Evolutionary conservation across 2,329 filamentous ascomycete genomes (phyloP).

Genomic region (Fusarium coffeatum): DNA sequence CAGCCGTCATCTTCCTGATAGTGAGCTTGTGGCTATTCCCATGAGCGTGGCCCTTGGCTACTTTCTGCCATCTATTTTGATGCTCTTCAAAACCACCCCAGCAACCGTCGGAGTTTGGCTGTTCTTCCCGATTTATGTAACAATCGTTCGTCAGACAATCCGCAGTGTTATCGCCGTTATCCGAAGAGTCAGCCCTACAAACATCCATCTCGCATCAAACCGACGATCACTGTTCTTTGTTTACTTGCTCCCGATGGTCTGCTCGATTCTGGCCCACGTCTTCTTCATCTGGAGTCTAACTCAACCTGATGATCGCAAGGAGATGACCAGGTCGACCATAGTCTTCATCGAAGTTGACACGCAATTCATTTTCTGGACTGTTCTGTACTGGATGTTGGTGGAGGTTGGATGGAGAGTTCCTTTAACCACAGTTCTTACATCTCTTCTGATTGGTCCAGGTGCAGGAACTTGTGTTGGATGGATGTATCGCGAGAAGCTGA

Average conservation of each 20-base stretch:
- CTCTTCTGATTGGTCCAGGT: conserved; percentile 53
- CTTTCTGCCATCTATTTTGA: conserved; percentile 58
- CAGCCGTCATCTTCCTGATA: conserved; percentile 55
- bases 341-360: conserved; percentile 61
- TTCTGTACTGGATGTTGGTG: conserved; percentile 65
- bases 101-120: conserved; percentile 60
- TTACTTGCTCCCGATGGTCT: conserved; percentile 59
- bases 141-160: conserved; percentile 55
- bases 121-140: conserved; percentile 64
- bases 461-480: conserved; percentile 54
- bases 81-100: conserved; percentile 58
- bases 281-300: conserved; percentile 56
- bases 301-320: conserved; percentile 58
- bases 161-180: conserved; percentile 46
- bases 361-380: conserved; percentile 59
- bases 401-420: conserved; percentile 60
- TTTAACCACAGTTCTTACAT: conserved; percentile 47
- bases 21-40: conserved; percentile 69
- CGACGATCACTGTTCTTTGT: conserved; percentile 53
- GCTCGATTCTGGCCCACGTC: conserved; percentile 58
- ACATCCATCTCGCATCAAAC: conserved; percentile 59
- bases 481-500: conserved; percentile 54
- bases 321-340: conserved; percentile 62
- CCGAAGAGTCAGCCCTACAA: conserved; percentile 45
- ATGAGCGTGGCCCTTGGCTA: conserved; percentile 61